Percentiles rank a stretch among this genome's conserved stretches.
phyloP scores from a whole-genome alignment of 805 yeast genomes.

The Yamadazyma akitaensis region DNA sequence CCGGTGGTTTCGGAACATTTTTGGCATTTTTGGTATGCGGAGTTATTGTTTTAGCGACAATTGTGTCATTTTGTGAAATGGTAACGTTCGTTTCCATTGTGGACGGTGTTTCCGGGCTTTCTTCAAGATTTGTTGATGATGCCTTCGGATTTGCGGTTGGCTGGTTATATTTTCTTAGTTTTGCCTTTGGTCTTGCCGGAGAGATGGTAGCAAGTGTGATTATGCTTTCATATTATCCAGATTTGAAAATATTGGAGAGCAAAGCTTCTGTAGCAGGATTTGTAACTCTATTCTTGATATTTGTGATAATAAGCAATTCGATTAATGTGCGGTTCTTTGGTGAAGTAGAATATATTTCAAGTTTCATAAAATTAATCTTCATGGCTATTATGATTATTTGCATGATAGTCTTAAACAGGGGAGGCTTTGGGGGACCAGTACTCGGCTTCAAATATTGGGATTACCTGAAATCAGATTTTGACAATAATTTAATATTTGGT shows the following conservation, averaged over 20 bases:
- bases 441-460: constrained; percentile 77
- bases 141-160: constrained; percentile 76
- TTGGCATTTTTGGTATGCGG: constrained; percentile 67
- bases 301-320: constrained; percentile 52
- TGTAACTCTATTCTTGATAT: constrained; percentile 53
- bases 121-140: constrained; percentile 73
- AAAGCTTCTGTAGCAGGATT: constrained; percentile 53
- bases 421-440: constrained; percentile 43
- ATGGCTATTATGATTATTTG: constrained; percentile 53
- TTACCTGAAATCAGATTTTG: constrained; percentile 45
- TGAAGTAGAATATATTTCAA: constrained; percentile 64
- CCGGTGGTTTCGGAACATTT: constrained; percentile 76
- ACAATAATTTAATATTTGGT: constrained; percentile 55
- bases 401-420: constrained; percentile 63
- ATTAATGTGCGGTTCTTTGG: constrained; percentile 72
- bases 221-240: constrained; percentile 65
- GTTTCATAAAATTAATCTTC: constrained; percentile 53
- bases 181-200: constrained; percentile 69
- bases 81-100: constrained; percentile 75
- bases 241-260: constrained; percentile 47
- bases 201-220: constrained; percentile 80
- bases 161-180: constrained; percentile 70
- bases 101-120: constrained; percentile 72
- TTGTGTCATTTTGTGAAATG: constrained; percentile 78
- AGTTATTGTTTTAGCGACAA: constrained; percentile 60